Percentiles rank a stretch among this genome's conserved stretches.
Conservation (phyloP, 495 filamentous ascomycete species). For the Xylaria telfairii region DNA sequence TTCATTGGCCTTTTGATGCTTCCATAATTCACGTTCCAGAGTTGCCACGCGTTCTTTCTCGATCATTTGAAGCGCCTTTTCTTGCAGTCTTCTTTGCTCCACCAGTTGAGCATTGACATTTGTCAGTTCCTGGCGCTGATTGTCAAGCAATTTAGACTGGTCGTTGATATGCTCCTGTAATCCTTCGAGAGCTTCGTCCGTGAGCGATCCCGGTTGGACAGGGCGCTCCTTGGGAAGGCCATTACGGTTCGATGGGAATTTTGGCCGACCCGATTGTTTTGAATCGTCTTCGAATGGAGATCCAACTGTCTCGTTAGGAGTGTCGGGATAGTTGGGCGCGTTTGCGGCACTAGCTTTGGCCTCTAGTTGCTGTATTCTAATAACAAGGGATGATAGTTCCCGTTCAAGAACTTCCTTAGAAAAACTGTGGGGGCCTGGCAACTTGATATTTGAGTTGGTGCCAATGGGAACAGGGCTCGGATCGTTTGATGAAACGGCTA, state of each 20-base stretch:
- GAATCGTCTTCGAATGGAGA: slow-evolving; percentile 59
- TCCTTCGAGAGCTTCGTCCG: slow-evolving; percentile 72
- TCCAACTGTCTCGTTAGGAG: slow-evolving; percentile 62
- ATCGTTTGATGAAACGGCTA: slow-evolving; percentile 58
- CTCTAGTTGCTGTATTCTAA: slow-evolving; percentile 73
- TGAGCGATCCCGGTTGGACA: slow-evolving; percentile 51
- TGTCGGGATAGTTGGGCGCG: slow-evolving; percentile 64
- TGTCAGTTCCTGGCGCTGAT: slow-evolving; percentile 72
- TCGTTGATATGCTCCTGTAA: slow-evolving; percentile 78
- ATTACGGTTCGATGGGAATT: slow-evolving; percentile 39
- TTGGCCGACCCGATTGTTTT: slow-evolving; percentile 28
- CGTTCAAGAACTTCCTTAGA: slow-evolving; percentile 73
- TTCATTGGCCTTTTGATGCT: slow-evolving; percentile 97
- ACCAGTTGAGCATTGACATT: slow-evolving; percentile 71
- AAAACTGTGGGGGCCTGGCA: slow-evolving; percentile 68
- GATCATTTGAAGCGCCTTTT: slow-evolving; percentile 62
- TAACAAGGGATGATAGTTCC: slow-evolving; percentile 71
- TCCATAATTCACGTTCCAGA: slow-evolving; percentile 89
- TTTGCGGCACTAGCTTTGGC: slow-evolving; percentile 63
- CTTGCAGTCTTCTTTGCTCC: slow-evolving; percentile 69
- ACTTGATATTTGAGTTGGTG: slow-evolving; percentile 53
- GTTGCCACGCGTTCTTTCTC: slow-evolving; percentile 61
- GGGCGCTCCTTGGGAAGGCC: slow-evolving; percentile 36
- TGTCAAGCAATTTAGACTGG: slow-evolving; percentile 77
- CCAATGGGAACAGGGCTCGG: slow-evolving; percentile 36